These are phyloP conservation scores for Nothophaeocryptopus gaeumannii DNA, from an alignment of 2,329 filamentous ascomycete genomes.

Conservation along the genomic window DNA sequence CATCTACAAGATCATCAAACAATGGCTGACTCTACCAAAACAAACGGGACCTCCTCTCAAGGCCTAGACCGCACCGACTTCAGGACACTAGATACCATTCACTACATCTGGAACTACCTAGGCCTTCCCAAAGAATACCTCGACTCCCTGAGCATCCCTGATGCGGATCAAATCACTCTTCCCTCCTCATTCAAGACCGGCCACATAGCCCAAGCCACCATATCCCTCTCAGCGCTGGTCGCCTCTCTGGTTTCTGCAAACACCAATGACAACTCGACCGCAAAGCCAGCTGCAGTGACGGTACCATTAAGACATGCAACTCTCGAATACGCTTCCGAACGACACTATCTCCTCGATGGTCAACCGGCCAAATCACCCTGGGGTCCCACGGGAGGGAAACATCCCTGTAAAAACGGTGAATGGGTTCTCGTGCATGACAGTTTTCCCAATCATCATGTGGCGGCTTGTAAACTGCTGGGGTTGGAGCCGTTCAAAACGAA, in stretches of 20 bases:
- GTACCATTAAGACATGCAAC: constrained; percentile 49
- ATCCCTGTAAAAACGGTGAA: constrained; percentile 49
- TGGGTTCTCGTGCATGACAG: constrained; percentile 56
- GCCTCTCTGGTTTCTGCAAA: constrained; percentile 43
- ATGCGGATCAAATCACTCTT: constrained; percentile 30
- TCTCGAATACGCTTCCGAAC: constrained; percentile 55
- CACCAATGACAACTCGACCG: no score
- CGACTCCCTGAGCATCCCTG: constrained; percentile 19
- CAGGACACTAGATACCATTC: constrained; percentile 28
- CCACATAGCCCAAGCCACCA: constrained; percentile 52
- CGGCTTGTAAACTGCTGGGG: constrained; percentile 45
- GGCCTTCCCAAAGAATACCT: constrained; percentile 14
- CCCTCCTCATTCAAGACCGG: constrained; percentile 57
- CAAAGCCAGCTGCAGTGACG: no score
- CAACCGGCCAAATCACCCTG: constrained; percentile 36
- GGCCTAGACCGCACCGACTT: constrained; percentile 26
- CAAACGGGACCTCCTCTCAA: no score
- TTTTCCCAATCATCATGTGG: constrained; percentile 52
- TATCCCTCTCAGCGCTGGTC: constrained; percentile 51
- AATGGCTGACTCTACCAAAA: no score
- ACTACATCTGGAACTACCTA: constrained; percentile 34
- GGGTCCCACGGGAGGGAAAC: constrained; percentile 51
- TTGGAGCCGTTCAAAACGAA: constrained; percentile 33
- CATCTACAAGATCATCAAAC: no score
- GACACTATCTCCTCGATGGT: constrained; percentile 47